Percentiles rank a stretch among this genome's conserved stretches.
phyloP scores from a whole-genome alignment of 768 basidiomycete genomes.

The Tylopilus felleus region DNA sequence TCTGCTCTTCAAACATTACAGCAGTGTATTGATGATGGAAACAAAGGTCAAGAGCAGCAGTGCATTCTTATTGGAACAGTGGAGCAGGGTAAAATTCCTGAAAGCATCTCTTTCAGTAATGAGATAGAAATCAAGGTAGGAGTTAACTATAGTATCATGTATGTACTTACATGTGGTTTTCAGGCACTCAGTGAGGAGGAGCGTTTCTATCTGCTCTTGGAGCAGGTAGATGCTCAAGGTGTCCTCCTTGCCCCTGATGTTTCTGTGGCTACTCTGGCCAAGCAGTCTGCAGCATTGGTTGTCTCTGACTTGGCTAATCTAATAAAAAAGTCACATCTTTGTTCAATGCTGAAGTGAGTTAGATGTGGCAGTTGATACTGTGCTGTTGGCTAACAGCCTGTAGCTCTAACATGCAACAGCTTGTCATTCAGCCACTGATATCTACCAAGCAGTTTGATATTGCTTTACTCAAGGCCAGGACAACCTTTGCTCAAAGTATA shows the following conservation, averaged over 20 bases:
- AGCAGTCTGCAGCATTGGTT: constrained; percentile 88
- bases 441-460: constrained; percentile 61
- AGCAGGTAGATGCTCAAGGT: constrained; percentile 37
- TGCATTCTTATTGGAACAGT: constrained; percentile 72
- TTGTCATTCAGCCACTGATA: constrained; percentile 14
- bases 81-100: constrained; percentile 61
- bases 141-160: neutral
- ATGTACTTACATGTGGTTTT: neutral
- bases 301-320: constrained; percentile 78
- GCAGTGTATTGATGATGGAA: constrained; percentile 59
- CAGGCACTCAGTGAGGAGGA: constrained; percentile 83
- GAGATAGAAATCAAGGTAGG: constrained; percentile 71
- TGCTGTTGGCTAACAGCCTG: neutral
- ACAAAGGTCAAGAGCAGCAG: constrained; percentile 64
- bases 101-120: constrained; percentile 79
- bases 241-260: constrained; percentile 68
- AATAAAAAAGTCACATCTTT: constrained; percentile 52
- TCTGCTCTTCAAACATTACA: constrained; percentile 53
- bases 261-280: constrained; percentile 64
- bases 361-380: neutral
- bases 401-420: constrained; percentile 4
- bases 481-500: constrained; percentile 85
- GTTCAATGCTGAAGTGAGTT: constrained; percentile 35
- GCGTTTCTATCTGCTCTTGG: constrained; percentile 56
- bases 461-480: constrained; percentile 69